A percentile compares a stretch with the other conserved stretches of the same genome.
Conservation (phyloP, 2,329 filamentous ascomycete genomes). For the Graphium sp. region DNA sequence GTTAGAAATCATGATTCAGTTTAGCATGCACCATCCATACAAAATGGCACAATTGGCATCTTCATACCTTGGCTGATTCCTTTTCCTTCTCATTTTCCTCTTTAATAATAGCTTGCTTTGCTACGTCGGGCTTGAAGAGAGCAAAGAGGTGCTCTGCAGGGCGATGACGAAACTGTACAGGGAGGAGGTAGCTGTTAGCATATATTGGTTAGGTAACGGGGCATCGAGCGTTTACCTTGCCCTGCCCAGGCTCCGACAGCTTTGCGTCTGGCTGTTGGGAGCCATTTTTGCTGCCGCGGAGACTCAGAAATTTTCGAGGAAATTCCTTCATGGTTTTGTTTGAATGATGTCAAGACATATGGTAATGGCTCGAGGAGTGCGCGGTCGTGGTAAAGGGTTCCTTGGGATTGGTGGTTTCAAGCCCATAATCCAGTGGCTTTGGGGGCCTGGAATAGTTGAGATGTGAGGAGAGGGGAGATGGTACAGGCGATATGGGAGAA, state of each 20-base stretch:
- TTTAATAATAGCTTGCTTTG: conserved; percentile 22
- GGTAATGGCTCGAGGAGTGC: too few species aligned
- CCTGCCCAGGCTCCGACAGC: too few species aligned
- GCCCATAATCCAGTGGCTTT: too few species aligned
- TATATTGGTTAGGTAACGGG: too few species aligned
- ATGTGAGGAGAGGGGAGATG: too few species aligned
- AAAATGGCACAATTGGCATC: not conserved
- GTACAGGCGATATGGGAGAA: too few species aligned
- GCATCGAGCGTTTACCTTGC: too few species aligned
- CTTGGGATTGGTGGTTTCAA: too few species aligned
- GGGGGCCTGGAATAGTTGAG: too few species aligned
- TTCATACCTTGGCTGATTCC: conserved; percentile 17
- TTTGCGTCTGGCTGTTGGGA: conserved; percentile 28
- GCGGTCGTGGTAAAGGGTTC: too few species aligned
- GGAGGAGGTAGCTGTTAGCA: not conserved
- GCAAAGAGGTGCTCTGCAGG: conserved; percentile 42
- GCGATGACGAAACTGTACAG: conserved; percentile 28
- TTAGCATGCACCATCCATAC: not conserved
- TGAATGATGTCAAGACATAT: too few species aligned
- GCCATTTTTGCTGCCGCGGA: conserved; percentile 44
- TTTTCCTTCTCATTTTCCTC: conserved; percentile 36
- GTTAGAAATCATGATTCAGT: not conserved
- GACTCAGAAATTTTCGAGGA: conserved; percentile 51
- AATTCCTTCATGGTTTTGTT: conserved; percentile 38
- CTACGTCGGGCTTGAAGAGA: conserved; percentile 45